phyloP scores from a whole-genome alignment of 2,329 filamentous ascomycete genomes.

The Apiospora koreana region DNA sequence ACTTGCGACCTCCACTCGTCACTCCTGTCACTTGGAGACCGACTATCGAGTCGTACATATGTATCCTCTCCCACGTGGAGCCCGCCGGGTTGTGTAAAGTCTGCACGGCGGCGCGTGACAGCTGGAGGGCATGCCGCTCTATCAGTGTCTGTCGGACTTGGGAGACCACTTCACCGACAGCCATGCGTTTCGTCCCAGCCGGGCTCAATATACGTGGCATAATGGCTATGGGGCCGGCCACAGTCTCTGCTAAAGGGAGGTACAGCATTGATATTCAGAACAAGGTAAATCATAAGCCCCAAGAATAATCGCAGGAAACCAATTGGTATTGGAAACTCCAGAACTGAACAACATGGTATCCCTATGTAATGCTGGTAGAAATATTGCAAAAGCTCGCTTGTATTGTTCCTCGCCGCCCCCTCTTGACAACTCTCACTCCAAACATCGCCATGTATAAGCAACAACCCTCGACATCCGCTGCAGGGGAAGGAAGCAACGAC shows the following conservation, averaged over 20 bases:
- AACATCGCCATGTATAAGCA: background rate
- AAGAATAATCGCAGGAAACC: background rate
- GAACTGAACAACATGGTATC: constrained; percentile 8
- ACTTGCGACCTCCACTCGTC: background rate
- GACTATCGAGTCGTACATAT: background rate
- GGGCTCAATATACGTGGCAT: background rate
- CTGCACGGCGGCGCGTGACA: background rate
- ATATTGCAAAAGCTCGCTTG: background rate
- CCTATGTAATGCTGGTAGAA: constrained; percentile 1
- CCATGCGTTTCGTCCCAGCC: background rate
- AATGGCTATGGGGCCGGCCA: too few relatives aligned
- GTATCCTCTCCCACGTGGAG: background rate
- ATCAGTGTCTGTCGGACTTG: background rate
- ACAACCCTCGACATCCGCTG: background rate
- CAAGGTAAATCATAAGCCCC: background rate
- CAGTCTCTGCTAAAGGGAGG: background rate
- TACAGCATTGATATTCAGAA: background rate
- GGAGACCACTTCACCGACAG: background rate
- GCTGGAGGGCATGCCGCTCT: background rate
- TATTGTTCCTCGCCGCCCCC: background rate
- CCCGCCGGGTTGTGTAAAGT: background rate
- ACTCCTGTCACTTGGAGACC: background rate
- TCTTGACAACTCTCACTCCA: background rate
- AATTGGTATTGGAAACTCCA: constrained; percentile 6
- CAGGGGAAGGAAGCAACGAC: background rate